Evolutionary conservation across 192 early-diverging fungal genomes (phyloP), one percentile per base, ranked within the genome.

Genomic region (Physocladia obscura): DNA sequence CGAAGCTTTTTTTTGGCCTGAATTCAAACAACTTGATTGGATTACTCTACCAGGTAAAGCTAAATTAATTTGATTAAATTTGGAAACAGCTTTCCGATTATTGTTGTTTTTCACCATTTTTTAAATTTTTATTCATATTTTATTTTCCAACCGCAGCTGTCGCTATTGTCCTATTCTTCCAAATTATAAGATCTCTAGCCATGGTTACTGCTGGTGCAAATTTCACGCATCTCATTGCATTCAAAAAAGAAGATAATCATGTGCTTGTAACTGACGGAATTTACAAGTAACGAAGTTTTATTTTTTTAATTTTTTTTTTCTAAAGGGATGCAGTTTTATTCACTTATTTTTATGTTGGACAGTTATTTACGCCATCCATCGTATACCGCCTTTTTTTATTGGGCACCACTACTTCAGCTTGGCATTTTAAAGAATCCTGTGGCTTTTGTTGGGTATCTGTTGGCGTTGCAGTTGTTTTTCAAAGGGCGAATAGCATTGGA

Each of bases 341-440:
- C n/a, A n/a, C n/a, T n/a, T n/a, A n/a, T n/a, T n/a, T n/a, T n/a
- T 63, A 40, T 31, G 24, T 63, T 49, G 26, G 35, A 27, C 38
- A 2, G 37, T 40, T 73, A 90, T 29, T 86, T 96, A 73, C 87
- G 96, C 24, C 96, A 98, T 70, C 96, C 96, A 13, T 90, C 93
- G 13, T 98, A 98, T 68, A 92, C 95, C 67, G 94, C 91, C 31
- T 98, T 96, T 74, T 97, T 92, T 70, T 90, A 91, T 74, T 98
- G 94, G 94, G 93, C 87, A 2, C 49, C 91, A 11, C 87, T 89
- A 24, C 84, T 90, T 19, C 94, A 97, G 68, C 31, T 92, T 4
- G 35, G 60, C 15, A 70, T 93, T 63, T 77, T 95, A 50, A 79
- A 81, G 39, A 98, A 98, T 74, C 91, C 91, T 0, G 62, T 97